A percentile compares a stretch with the other conserved stretches of the same genome.
Conservation (phyloP, 768 basidiomycete species). For the Boletus tomentosulus region DNA sequence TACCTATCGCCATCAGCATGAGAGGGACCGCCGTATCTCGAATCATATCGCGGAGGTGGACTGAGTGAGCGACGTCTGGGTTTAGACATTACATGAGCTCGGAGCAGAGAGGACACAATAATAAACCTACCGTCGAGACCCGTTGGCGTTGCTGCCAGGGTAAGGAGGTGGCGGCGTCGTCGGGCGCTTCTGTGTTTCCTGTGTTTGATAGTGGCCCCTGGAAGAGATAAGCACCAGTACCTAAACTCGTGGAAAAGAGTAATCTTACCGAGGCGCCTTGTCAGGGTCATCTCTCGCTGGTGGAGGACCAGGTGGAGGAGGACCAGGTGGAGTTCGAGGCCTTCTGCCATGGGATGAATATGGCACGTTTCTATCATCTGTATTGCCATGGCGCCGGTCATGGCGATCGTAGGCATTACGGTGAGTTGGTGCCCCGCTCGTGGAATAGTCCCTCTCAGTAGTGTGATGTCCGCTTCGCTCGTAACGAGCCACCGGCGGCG, state of each 20-base stretch:
- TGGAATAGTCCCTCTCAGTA: conserved; percentile 41
- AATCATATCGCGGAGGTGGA: conserved; percentile 47
- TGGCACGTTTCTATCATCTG: conserved; percentile 39
- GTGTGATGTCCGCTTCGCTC: conserved; percentile 40
- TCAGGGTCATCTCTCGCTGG: conserved; percentile 64
- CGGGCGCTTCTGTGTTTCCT: conserved; percentile 46
- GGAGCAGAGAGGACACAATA: background rate
- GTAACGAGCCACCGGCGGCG: conserved; percentile 48
- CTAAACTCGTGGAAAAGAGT: background rate
- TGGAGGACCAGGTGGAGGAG: conserved; percentile 50
- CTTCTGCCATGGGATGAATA: conserved; percentile 48
- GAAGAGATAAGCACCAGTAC: background rate
- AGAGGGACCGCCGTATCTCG: conserved; percentile 51
- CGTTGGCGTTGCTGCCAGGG: conserved; percentile 41
- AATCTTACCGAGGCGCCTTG: conserved; percentile 51
- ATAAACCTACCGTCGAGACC: conserved; percentile 37
- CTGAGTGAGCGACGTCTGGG: conserved; percentile 70
- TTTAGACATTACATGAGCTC: background rate
- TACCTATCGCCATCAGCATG: conserved; percentile 46
- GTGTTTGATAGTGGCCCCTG: conserved; percentile 16
- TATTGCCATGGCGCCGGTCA: conserved; percentile 43
- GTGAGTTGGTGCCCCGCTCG: conserved; percentile 39
- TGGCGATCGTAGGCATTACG: conserved; percentile 60
- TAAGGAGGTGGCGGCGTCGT: conserved; percentile 51
- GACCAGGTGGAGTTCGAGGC: conserved; percentile 52